Conservation (phyloP, 768 basidiomycete species). For the Coprinopsis strossmayeri region DNA sequence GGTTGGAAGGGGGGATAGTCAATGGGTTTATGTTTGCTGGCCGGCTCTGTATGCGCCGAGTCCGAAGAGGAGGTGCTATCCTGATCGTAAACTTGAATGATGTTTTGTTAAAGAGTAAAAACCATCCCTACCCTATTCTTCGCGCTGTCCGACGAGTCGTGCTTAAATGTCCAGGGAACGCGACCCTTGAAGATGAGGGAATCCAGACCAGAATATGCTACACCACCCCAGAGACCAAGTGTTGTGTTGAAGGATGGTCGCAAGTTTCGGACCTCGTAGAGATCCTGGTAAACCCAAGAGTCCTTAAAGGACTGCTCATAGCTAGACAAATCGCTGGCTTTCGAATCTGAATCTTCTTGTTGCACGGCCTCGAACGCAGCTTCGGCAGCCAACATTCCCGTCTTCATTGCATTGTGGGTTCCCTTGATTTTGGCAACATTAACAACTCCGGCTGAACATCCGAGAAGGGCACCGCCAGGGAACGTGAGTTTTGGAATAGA, state of each 20-base stretch:
- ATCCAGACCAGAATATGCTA: slow-evolving; percentile 86
- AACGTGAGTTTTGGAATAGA: slow-evolving; percentile 80
- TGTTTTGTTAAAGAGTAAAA: background rate
- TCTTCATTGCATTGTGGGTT: slow-evolving; percentile 99
- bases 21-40: slow-evolving; percentile 64
- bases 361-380: slow-evolving; percentile 64
- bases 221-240: slow-evolving; percentile 81
- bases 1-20: slow-evolving; percentile 84
- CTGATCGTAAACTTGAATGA: slow-evolving; percentile 11
- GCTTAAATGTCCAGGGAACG: slow-evolving; percentile 89
- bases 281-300: slow-evolving; percentile 83
- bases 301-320: slow-evolving; percentile 66
- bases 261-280: slow-evolving; percentile 87
- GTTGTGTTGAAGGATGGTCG: slow-evolving; percentile 81
- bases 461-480: slow-evolving; percentile 92
- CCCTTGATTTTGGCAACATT: slow-evolving; percentile 98
- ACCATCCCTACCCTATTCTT: background rate
- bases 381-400: slow-evolving; percentile 95
- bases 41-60: slow-evolving; percentile 64
- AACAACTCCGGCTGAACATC: slow-evolving; percentile 93
- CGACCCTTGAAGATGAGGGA: slow-evolving; percentile 77
- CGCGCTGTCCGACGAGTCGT: slow-evolving; percentile 31
- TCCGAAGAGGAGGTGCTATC: slow-evolving; percentile 37
- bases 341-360: slow-evolving; percentile 13
- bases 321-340: slow-evolving; percentile 53